These are phyloP conservation scores for Neurospora sp. DNA, from an alignment of 2,329 filamentous ascomycete species.

Conservation along the genomic window DNA sequence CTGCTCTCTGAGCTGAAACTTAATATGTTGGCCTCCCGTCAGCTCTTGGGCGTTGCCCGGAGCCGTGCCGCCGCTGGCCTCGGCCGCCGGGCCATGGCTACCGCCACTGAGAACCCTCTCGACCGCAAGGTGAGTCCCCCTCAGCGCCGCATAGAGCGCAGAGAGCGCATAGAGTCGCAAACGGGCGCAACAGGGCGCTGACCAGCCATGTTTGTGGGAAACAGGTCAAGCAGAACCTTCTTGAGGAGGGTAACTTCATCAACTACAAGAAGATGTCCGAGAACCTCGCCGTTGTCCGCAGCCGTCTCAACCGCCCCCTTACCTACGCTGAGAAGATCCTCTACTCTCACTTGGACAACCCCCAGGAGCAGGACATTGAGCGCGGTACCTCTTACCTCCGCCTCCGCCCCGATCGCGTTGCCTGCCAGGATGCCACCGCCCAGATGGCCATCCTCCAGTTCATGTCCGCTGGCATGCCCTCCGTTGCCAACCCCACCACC, in stretches of 20 bases:
- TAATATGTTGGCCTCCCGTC: conserved; percentile 63
- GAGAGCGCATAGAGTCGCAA: neutral
- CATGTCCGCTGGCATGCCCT: conserved; percentile 97
- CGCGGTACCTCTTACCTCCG: conserved; percentile 93
- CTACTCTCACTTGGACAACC: conserved; percentile 97
- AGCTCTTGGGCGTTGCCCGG: conserved; percentile 59
- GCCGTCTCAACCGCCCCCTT: conserved; percentile 82
- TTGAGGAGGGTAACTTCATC: conserved; percentile 93
- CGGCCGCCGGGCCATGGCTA: conserved; percentile 66
- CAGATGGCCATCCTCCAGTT: conserved; percentile 99
- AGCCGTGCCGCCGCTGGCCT: conserved; percentile 51
- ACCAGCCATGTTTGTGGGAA: conserved; percentile 2
- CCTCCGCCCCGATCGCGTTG: conserved; percentile 92
- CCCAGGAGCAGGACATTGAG: conserved; percentile 91
- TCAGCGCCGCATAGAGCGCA: neutral
- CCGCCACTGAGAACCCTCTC: conserved; percentile 74
- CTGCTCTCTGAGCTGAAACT: conserved; percentile 15
- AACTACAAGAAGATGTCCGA: conserved; percentile 99
- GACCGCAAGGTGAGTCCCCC: conserved; percentile 65
- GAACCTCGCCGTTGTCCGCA: conserved; percentile 85
- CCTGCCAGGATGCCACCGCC: conserved; percentile 97
- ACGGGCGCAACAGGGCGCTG: neutral
- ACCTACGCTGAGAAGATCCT: conserved; percentile 97
- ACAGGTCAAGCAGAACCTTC: conserved; percentile 87
- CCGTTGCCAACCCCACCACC: conserved; percentile 86